These are phyloP conservation scores for Atalantia buxifolia DNA, from an alignment of 345 rosid species.

Conservation along the genomic window DNA sequence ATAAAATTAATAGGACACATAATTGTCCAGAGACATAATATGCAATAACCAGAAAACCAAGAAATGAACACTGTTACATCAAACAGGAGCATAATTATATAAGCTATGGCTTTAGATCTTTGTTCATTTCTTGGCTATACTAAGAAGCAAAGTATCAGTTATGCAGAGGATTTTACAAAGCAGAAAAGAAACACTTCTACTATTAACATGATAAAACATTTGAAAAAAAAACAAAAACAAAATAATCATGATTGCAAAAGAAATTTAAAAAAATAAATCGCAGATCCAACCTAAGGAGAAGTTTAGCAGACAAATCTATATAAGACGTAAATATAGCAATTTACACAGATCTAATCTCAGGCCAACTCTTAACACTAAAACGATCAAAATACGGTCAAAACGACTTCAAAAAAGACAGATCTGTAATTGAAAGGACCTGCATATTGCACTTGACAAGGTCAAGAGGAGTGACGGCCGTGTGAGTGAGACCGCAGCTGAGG, in stretches of 20 bases:
- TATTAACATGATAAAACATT: not conserved
- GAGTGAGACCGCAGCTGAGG: constrained; percentile 94
- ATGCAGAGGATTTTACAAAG: not conserved
- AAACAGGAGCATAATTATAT: not conserved
- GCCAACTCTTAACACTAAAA: not conserved
- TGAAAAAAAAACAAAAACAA: too few species aligned
- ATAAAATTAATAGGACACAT: not conserved
- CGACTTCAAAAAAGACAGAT: not conserved
- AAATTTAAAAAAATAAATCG: not conserved
- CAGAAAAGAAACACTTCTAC: not conserved
- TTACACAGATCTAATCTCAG: constrained; percentile 4
- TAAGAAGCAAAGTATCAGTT: not conserved
- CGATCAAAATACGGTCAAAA: not conserved
- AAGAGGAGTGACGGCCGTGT: constrained; percentile 94
- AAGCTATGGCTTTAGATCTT: not conserved
- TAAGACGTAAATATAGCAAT: not conserved
- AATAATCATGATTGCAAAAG: not conserved
- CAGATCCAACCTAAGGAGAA: not conserved
- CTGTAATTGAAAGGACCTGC: constrained; percentile 53
- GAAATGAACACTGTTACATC: not conserved
- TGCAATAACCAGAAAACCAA: not conserved
- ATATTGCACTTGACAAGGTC: constrained; percentile 99
- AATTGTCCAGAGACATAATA: not conserved
- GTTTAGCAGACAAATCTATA: not conserved
- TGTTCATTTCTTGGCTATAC: too few species aligned